These are phyloP conservation scores for Rhexocercosporidium sp. DNA, from an alignment of 2,329 filamentous ascomycete species.

Conservation along the genomic window DNA sequence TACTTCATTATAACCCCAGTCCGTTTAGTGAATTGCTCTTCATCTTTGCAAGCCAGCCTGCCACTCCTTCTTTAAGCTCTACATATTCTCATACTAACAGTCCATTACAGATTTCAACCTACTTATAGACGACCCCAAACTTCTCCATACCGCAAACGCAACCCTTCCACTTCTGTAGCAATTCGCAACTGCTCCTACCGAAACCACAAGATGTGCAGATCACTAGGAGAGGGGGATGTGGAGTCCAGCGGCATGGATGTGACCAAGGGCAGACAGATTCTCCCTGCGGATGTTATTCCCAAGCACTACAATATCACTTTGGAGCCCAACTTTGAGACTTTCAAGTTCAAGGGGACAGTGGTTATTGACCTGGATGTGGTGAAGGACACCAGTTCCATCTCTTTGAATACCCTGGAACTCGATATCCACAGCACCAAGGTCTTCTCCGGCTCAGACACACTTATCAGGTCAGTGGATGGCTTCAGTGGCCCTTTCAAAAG, in stretches of 20 bases:
- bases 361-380: slow-evolving; percentile 85
- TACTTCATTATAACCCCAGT: background rate
- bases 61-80: slow-evolving; percentile 9
- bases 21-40: background rate
- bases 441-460: slow-evolving; percentile 58
- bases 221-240: slow-evolving; percentile 58
- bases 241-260: slow-evolving; percentile 59
- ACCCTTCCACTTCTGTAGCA: slow-evolving; percentile 32
- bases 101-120: slow-evolving; percentile 29
- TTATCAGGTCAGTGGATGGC: slow-evolving; percentile 48
- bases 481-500: slow-evolving; percentile 17
- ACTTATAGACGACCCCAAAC: slow-evolving; percentile 33
- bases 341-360: slow-evolving; percentile 85
- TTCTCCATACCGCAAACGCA: slow-evolving; percentile 27
- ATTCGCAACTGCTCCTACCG: slow-evolving; percentile 74
- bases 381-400: slow-evolving; percentile 83
- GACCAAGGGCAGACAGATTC: slow-evolving; percentile 75
- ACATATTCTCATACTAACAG: background rate
- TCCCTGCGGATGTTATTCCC: slow-evolving; percentile 92
- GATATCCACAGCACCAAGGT: slow-evolving; percentile 79
- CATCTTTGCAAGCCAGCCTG: background rate
- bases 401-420: slow-evolving; percentile 86
- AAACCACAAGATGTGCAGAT: slow-evolving; percentile 73
- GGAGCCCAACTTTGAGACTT: slow-evolving; percentile 87
- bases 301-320: slow-evolving; percentile 88